Evolutionary conservation across 768 basidiomycete genomes (phyloP).

Genomic region (Pulveroboletus sp.): DNA sequence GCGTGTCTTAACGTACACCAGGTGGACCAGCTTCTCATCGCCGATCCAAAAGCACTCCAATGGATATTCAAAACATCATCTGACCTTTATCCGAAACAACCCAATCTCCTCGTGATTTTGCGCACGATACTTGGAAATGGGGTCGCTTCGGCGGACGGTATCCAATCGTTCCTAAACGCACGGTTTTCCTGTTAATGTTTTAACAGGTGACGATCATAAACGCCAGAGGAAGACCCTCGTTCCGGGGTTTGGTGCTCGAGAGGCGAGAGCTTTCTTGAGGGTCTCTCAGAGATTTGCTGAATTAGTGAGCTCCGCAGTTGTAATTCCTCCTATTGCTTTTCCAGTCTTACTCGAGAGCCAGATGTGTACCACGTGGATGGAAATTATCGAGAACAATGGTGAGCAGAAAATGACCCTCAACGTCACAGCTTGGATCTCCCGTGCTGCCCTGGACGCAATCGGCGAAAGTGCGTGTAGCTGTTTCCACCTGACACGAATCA

Average conservation of each 20-base stretch:
- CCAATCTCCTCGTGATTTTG: conserved; percentile 19
- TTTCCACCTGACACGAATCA: background rate
- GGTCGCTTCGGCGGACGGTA: conserved; percentile 41
- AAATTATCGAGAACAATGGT: conserved; percentile 8
- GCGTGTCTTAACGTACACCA: conserved; percentile 7
- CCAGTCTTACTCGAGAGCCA: conserved; percentile 1
- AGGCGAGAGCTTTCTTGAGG: conserved; percentile 47
- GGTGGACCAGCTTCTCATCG: conserved; percentile 44
- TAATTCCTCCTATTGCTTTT: background rate
- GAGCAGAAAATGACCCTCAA: conserved; percentile 20
- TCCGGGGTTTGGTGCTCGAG: conserved; percentile 51
- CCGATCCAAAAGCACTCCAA: conserved; percentile 45
- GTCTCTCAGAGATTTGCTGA: conserved; percentile 42
- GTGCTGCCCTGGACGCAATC: conserved; percentile 48
- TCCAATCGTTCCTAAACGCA: background rate
- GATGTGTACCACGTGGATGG: conserved; percentile 25
- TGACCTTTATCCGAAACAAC: conserved; percentile 40
- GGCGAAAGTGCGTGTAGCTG: conserved; percentile 42
- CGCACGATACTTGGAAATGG: conserved; percentile 29
- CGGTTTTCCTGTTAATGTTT: conserved; percentile 4
- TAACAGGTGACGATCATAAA: conserved; percentile 40
- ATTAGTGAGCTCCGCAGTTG: conserved; percentile 17
- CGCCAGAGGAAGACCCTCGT: conserved; percentile 53
- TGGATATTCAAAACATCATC: conserved; percentile 40
- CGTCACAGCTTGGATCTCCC: conserved; percentile 33